Conservation (phyloP, 1,284 basidiomycete species). For the Apiotrichum gracile region DNA sequence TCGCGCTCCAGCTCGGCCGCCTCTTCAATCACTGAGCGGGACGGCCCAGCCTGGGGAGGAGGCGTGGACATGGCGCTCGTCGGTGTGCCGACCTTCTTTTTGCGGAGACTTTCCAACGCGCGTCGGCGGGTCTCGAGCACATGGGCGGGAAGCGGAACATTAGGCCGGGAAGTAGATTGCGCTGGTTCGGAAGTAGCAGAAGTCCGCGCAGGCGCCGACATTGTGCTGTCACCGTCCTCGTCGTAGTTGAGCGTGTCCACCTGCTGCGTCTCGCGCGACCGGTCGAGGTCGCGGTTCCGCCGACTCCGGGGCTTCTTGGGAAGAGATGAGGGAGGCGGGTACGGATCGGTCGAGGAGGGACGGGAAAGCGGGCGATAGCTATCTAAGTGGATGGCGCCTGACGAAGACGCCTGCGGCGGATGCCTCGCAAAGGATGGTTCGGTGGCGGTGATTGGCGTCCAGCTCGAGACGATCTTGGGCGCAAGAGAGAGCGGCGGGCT, state of each 20-base stretch:
- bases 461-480: constrained; percentile 7
- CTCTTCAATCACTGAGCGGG: constrained; percentile 22
- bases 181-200: no score
- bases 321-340: neutral
- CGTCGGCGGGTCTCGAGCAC: constrained; percentile 32
- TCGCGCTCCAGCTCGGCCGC: constrained; percentile 30
- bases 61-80: neutral
- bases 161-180: no score
- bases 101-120: constrained; percentile 31
- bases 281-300: constrained; percentile 8
- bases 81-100: constrained; percentile 2
- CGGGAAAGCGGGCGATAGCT: constrained; percentile 1
- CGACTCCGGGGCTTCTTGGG: neutral
- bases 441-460: neutral
- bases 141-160: neutral
- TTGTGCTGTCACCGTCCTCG: no score
- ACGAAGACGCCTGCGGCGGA: neutral
- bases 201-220: no score
- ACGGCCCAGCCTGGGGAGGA: neutral
- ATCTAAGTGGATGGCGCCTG: neutral
- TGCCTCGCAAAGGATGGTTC: neutral
- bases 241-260: constrained; percentile 18
- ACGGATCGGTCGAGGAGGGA: neutral
- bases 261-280: neutral
- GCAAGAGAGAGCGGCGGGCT: constrained; percentile 1